These are phyloP conservation scores for Parsonsia alboflavescens DNA, from an alignment of 257 asterid species.

Conservation along the genomic window DNA sequence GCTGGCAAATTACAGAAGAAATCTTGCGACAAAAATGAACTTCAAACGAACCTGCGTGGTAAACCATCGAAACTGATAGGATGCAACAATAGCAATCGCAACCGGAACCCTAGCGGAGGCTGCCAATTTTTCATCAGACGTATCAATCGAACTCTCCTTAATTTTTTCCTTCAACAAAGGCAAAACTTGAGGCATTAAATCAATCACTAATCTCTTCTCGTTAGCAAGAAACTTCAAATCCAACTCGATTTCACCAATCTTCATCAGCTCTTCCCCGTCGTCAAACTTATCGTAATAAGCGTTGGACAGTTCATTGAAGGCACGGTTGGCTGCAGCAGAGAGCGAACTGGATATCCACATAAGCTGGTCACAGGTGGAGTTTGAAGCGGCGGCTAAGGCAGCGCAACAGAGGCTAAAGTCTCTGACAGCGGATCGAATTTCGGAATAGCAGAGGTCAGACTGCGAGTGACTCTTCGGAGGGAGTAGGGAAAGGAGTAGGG, in stretches of 20 bases:
- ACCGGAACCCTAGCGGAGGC: conserved; percentile 80
- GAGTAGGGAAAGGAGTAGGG: conserved; percentile 51
- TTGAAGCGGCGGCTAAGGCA: conserved; percentile 61
- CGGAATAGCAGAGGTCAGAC: conserved; percentile 27
- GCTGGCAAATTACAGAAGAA: neutral
- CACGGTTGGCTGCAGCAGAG: conserved; percentile 39
- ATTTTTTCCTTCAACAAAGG: conserved; percentile 55
- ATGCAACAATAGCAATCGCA: conserved; percentile 74
- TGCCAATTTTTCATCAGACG: conserved; percentile 61
- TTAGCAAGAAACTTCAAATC: conserved; percentile 40
- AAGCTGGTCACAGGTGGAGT: conserved; percentile 52
- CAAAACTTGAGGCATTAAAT: conserved; percentile 54
- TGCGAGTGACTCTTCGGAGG: conserved; percentile 12
- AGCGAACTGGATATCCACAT: conserved; percentile 63
- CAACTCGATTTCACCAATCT: conserved; percentile 51
- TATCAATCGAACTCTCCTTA: conserved; percentile 71
- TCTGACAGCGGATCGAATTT: conserved; percentile 24
- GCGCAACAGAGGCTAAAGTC: conserved; percentile 67
- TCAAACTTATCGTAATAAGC: conserved; percentile 32
- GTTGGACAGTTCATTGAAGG: conserved; percentile 38
- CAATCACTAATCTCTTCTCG: conserved; percentile 55
- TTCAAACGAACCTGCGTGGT: conserved; percentile 49
- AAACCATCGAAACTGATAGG: conserved; percentile 82
- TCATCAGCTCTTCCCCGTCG: conserved; percentile 31
- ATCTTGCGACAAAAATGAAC: neutral